A percentile compares a stretch with the other conserved stretches of the same genome.
Evolutionary conservation across 768 basidiomycete species (phyloP).

Genomic region (Kwoniella botswanensis): DNA sequence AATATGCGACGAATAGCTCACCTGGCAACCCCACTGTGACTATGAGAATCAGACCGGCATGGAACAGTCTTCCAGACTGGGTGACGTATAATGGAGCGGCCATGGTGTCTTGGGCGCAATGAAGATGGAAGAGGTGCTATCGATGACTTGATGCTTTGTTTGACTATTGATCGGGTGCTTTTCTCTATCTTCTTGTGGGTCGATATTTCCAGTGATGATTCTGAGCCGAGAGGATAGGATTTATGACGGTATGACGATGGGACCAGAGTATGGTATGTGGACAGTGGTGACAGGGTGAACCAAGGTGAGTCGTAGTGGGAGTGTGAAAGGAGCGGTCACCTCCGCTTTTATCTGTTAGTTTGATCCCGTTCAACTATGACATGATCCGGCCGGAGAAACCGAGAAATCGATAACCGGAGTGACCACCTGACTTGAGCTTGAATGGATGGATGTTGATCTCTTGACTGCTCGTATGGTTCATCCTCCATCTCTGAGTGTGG

Average conservation of each 20-base stretch:
- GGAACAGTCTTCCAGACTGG: slow-evolving; percentile 62
- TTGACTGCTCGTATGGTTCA: background rate
- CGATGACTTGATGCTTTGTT: no score
- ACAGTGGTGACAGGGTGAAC: background rate
- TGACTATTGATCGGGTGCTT: no score
- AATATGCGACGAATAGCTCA: slow-evolving; percentile 19
- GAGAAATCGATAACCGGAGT: background rate
- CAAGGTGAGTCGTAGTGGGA: background rate
- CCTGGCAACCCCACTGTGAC: slow-evolving; percentile 86
- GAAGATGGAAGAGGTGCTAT: no score
- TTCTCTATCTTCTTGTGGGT: no score
- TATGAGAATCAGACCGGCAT: slow-evolving; percentile 91
- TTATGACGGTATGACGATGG: background rate
- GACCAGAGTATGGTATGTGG: background rate
- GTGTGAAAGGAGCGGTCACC: background rate
- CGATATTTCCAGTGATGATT: background rate
- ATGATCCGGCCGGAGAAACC: slow-evolving; percentile 5
- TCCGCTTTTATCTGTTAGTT: background rate
- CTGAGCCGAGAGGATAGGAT: background rate
- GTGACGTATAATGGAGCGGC: slow-evolving; percentile 96
- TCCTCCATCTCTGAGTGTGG: background rate
- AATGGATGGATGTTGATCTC: no score
- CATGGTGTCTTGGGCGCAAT: slow-evolving; percentile 61
- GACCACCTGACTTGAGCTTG: slow-evolving; percentile 3
- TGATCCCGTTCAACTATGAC: background rate